These are phyloP conservation scores for Aphanomyces euteiches DNA, from an alignment of 352 stramenopile species.

Conservation along the genomic window DNA sequence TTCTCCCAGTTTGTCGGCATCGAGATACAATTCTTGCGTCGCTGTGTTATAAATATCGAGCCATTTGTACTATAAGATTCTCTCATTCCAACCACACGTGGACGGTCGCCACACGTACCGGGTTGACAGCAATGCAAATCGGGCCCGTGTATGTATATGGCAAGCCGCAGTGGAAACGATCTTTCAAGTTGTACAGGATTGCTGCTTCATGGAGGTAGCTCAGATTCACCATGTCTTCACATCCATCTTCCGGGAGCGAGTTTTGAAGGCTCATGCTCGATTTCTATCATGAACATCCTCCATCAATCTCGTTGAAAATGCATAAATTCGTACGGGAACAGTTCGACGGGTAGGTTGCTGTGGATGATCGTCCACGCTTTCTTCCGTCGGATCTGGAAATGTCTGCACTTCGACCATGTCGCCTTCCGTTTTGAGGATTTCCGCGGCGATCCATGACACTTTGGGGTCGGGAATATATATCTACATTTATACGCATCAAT, in stretches of 20 bases:
- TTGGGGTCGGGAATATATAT: slow-evolving; percentile 78
- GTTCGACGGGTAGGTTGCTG: slow-evolving; percentile 49
- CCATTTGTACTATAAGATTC: slow-evolving; percentile 81
- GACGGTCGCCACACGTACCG: slow-evolving; percentile 51
- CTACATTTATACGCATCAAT: slow-evolving; percentile 35
- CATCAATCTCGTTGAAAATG: not conserved
- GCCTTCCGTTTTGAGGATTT: slow-evolving; percentile 75
- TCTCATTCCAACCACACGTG: slow-evolving; percentile 9
- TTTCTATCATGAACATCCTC: slow-evolving; percentile 48
- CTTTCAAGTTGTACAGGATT: slow-evolving; percentile 90
- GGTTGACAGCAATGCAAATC: slow-evolving; percentile 97
- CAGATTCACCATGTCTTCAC: slow-evolving; percentile 82
- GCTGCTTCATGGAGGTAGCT: slow-evolving; percentile 90
- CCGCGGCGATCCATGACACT: slow-evolving; percentile 78
- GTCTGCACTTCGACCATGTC: slow-evolving; percentile 77
- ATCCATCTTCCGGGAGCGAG: slow-evolving; percentile 49
- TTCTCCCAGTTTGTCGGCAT: slow-evolving; percentile 54
- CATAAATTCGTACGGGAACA: slow-evolving; percentile 38
- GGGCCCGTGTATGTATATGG: slow-evolving; percentile 96
- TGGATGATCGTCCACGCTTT: slow-evolving; percentile 60
- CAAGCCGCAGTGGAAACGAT: slow-evolving; percentile 80
- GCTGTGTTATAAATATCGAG: slow-evolving; percentile 86
- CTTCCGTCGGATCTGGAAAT: slow-evolving; percentile 61
- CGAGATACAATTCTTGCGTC: slow-evolving; percentile 73
- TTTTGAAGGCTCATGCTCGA: slow-evolving; percentile 73